phyloP scores from a whole-genome alignment of 768 basidiomycete genomes.

The Lentinus brumalis region DNA sequence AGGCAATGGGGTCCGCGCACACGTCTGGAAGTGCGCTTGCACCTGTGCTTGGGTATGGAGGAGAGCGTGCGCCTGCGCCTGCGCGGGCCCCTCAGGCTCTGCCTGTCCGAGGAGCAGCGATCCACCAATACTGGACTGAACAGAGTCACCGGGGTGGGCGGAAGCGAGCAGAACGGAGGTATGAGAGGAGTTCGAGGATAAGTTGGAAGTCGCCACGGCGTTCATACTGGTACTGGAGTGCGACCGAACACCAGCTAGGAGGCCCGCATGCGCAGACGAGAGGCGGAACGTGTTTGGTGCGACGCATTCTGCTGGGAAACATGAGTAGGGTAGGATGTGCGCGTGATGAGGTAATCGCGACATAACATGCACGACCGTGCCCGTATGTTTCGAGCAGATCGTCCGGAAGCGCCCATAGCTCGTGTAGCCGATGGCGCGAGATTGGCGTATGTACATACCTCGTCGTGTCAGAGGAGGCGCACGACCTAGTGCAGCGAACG shows the following conservation, averaged over 20 bases:
- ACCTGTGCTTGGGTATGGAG: neutral
- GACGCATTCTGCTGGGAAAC: slow-evolving; percentile 15
- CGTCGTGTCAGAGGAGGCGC: neutral
- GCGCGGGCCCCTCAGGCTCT: neutral
- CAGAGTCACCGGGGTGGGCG: neutral
- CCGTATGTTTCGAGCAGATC: neutral
- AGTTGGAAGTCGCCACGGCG: slow-evolving; percentile 3
- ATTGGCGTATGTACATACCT: neutral
- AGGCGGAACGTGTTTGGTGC: slow-evolving; percentile 6
- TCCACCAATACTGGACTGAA: neutral
- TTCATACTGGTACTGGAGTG: slow-evolving; percentile 9
- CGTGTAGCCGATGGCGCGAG: neutral
- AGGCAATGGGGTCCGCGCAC: neutral
- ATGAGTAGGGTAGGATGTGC: slow-evolving; percentile 5
- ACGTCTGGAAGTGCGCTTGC: neutral
- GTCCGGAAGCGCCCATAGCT: neutral
- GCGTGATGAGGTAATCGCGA: slow-evolving; percentile 11
- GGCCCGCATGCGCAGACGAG: slow-evolving; percentile 2
- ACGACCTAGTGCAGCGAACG: neutral
- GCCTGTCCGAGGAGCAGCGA: slow-evolving; percentile 1
- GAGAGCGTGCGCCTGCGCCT: neutral
- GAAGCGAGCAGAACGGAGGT: neutral
- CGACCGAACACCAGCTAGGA: slow-evolving; percentile 3
- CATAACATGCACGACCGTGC: neutral
- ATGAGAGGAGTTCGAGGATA: neutral